Evolutionary conservation across 129 eudicot genomes (phyloP).

Genomic region (Arctium lappa): DNA sequence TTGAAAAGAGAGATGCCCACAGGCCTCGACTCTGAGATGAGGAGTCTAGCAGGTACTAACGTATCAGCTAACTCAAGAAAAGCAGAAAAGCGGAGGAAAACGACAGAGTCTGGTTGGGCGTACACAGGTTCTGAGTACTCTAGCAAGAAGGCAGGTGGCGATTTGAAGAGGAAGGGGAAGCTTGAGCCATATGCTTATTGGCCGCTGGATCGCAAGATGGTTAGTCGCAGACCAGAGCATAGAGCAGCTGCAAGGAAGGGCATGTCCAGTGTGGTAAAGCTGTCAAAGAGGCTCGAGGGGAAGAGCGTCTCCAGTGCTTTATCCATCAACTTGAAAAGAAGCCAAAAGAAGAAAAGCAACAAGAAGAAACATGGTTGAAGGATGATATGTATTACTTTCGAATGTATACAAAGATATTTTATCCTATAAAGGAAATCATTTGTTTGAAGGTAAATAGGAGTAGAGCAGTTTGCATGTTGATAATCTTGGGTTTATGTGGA

Average conservation of each 20-base stretch:
- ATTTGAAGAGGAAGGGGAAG: slow-evolving; percentile 87
- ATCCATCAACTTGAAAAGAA: slow-evolving; percentile 42
- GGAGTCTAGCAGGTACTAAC: slow-evolving; percentile 46
- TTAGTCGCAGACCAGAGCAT: slow-evolving; percentile 91
- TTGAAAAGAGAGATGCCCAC: slow-evolving; percentile 31
- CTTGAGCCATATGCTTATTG: slow-evolving; percentile 97
- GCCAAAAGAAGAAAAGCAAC: slow-evolving; percentile 40
- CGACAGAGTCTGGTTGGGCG: slow-evolving; percentile 69
- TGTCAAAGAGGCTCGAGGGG: slow-evolving; percentile 78
- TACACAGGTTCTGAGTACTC: slow-evolving; percentile 86
- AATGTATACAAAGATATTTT: neutral
- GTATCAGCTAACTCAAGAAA: slow-evolving; percentile 39
- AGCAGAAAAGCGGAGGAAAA: slow-evolving; percentile 59
- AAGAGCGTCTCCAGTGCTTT: slow-evolving; percentile 68
- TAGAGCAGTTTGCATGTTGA: neutral
- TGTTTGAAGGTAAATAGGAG: neutral
- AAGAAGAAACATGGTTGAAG: slow-evolving; percentile 19
- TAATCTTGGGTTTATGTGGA: neutral
- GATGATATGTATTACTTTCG: neutral
- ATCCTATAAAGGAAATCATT: neutral
- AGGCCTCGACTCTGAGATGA: slow-evolving; percentile 48
- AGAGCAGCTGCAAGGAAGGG: slow-evolving; percentile 94
- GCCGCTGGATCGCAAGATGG: slow-evolving; percentile 98
- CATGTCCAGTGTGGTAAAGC: slow-evolving; percentile 81
- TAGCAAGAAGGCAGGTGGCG: slow-evolving; percentile 96